Base-by-base conservation (phyloP, 345 rosid genomes). In the Citrus trifoliata region DNA sequence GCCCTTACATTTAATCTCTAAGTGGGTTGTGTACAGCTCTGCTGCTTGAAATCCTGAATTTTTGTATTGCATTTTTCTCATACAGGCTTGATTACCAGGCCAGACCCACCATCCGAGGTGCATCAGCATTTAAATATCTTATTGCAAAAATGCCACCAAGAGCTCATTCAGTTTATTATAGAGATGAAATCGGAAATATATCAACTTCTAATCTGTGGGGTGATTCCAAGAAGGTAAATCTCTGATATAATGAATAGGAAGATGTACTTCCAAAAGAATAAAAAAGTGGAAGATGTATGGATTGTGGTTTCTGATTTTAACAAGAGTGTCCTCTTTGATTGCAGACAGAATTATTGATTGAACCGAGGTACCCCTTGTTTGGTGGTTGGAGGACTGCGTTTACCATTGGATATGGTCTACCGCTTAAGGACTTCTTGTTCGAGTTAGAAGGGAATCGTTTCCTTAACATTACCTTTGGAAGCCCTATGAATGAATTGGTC, bases 361-460 rank as follows among this genome's bases (percentile, higher is more conserved):
- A 94, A 87, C 99, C 98, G 62, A 87, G 99, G 82, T 94, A 92
- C 79, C 99, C 99, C 0, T 76, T 94, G 88, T 92, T 97, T 85
- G 99, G 98, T 73, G 99, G 99, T 77, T 97, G 98, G 98, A 90
- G 83, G 83, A 97, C 98, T 33, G 88, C 95, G 48, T 96, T 96
- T 82, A 96, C 99, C 35, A 93, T 96, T 70, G 98, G 98, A 46
- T 96, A 96, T 80, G 89, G 97, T 74, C 88, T 94, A 88, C 99
- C 98, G 59, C 98, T 96, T 73, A 78, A 84, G 59, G 98, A 94
- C 82, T 94, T 89, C 76, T 80, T 96, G 82, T 94, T 93, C 75
- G 85, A 87, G 70, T 90, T 89, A 62, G 95, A 87, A 78, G 98
- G 95, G 74, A 93, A 88, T 68, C 93, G 92, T 56, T 92, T 88